Evolutionary conservation across 371 early-diverging fungal genomes (phyloP).

Genomic region (Mucor plumbeus): DNA sequence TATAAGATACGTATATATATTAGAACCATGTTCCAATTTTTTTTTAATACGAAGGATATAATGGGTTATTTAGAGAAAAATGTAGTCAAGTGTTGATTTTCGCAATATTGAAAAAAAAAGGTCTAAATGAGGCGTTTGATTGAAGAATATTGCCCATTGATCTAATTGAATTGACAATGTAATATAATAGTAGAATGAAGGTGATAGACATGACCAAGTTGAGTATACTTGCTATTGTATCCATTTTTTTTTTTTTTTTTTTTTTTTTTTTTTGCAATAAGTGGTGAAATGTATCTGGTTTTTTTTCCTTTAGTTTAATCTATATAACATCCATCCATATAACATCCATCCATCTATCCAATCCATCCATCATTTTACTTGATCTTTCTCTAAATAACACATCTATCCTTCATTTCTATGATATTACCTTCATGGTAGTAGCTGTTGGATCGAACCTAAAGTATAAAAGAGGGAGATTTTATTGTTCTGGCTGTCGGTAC

Average conservation of each 20-base stretch:
- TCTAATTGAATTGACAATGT: not conserved
- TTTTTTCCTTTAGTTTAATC: not conserved
- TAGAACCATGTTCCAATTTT: not conserved
- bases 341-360: not conserved
- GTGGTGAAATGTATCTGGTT: not conserved
- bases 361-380: not conserved
- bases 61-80: not conserved
- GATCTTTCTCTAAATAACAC: not conserved
- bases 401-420: not conserved
- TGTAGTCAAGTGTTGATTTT: not conserved
- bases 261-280: too few species aligned
- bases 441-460: constrained; percentile 34
- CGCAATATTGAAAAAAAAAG: too few species aligned
- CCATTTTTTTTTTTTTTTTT: not conserved
- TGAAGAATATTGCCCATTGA: not conserved
- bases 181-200: not conserved
- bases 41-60: not conserved
- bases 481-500: constrained; percentile 10
- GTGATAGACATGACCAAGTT: too few species aligned
- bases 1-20: not conserved
- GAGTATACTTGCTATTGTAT: not conserved
- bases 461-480: constrained; percentile 31
- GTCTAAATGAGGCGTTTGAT: too few species aligned
- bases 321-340: not conserved
- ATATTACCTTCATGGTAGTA: constrained; percentile 29